phyloP scores from a whole-genome alignment of 345 rosid genomes.

The Melaleuca alternifolia region DNA sequence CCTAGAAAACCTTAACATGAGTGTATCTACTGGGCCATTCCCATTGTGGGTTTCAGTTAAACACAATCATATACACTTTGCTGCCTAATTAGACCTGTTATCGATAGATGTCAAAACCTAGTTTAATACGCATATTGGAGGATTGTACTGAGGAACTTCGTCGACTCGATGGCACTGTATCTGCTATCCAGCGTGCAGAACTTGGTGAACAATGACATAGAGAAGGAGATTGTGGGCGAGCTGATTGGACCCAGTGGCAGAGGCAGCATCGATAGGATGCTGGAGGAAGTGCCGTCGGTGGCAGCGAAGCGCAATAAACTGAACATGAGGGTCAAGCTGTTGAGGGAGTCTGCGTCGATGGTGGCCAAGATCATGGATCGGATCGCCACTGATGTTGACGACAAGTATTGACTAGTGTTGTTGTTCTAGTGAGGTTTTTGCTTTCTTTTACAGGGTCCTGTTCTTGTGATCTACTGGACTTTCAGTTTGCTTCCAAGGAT shows the following conservation, averaged over 20 bases:
- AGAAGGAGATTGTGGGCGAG: slow-evolving; percentile 2
- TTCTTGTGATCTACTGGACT: no score
- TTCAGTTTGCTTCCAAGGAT: no score
- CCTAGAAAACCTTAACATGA: no score
- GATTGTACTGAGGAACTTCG: slow-evolving; percentile 12
- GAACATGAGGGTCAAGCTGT: slow-evolving; percentile 7
- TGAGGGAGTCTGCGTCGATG: slow-evolving; percentile 10
- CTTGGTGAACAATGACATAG: slow-evolving; percentile 11
- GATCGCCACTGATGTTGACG: background rate
- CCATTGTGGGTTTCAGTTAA: no score
- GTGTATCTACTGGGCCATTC: no score
- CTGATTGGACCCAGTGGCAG: slow-evolving; percentile 4
- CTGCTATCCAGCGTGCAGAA: background rate
- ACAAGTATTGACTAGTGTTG: no score
- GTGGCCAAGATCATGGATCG: slow-evolving; percentile 6
- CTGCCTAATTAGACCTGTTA: no score
- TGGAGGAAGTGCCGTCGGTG: slow-evolving; percentile 15
- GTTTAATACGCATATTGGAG: slow-evolving; percentile 24
- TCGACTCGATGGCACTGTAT: slow-evolving; percentile 12
- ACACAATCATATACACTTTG: no score
- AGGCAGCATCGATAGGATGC: slow-evolving; percentile 9
- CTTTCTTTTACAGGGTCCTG: no score
- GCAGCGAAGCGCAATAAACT: slow-evolving; percentile 15
- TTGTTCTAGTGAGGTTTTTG: background rate
- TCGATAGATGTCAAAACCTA: no score